Evolutionary conservation across 805 yeast genomes (phyloP).

Genomic region (Brettanomyces bruxellensis): DNA sequence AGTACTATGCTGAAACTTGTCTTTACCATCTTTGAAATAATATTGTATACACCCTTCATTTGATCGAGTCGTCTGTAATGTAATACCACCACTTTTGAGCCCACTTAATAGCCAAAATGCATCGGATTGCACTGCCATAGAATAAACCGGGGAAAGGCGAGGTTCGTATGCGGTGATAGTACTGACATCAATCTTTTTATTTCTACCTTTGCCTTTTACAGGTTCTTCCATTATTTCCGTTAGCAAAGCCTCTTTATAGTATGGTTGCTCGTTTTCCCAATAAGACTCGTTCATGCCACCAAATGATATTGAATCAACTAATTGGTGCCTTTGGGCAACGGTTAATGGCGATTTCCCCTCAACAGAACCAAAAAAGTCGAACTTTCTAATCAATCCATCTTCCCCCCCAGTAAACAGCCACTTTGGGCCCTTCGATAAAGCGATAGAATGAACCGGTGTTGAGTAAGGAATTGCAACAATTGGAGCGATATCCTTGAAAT

Average conservation of each 20-base stretch:
- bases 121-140: constrained; percentile 75
- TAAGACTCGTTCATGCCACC: constrained; percentile 79
- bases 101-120: constrained; percentile 84
- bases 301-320: constrained; percentile 76
- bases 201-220: constrained; percentile 9
- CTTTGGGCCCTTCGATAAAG: constrained; percentile 70
- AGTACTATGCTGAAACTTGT: constrained; percentile 42
- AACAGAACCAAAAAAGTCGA: constrained; percentile 75
- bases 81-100: constrained; percentile 73
- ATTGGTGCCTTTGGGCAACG: constrained; percentile 81
- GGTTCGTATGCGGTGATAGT: constrained; percentile 39
- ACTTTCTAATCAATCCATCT: constrained; percentile 88
- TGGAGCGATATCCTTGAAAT: constrained; percentile 66
- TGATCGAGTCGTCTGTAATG: constrained; percentile 73
- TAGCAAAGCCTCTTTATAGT: constrained; percentile 31
- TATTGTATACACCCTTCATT: constrained; percentile 77
- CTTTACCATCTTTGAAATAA: constrained; percentile 38
- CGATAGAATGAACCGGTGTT: constrained; percentile 66
- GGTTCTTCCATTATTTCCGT: constrained; percentile 13
- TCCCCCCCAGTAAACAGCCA: constrained; percentile 93
- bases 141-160: constrained; percentile 72
- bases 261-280: constrained; percentile 96
- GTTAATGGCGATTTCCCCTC: constrained; percentile 85
- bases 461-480: constrained; percentile 83
- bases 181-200: constrained; percentile 29